Evolutionary conservation across 2,329 filamentous ascomycete species (phyloP), one percentile per base, ranked within the genome.

Genomic region (Achaetomium macrosporum): DNA sequence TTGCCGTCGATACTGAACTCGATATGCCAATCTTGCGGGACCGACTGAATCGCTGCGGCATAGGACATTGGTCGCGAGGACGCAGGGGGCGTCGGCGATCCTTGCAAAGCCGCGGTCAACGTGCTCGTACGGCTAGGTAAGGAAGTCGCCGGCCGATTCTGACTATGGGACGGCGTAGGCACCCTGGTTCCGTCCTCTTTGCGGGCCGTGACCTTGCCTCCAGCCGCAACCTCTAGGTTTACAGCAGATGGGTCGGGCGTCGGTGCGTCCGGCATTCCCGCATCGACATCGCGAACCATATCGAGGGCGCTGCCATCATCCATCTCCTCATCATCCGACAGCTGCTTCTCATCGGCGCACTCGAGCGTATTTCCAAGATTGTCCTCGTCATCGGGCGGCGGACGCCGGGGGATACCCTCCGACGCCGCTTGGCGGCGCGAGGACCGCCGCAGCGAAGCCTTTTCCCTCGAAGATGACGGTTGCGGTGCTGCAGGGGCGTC

Each of bases 1-100:
- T 90, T 90, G 49, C 81, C 87, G 58, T 95, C 87, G 46, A 97
- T 80, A 60, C 83, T 91, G 70, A 99, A 99, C 65, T 97, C 89
- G 56, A 99, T 90, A 64, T 99, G 92, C 93, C 93, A 99, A 65
- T 97, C 91, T 65, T 95, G 87, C 1, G 91, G 89, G 0, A 82
- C 76, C 13, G 88, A 76, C 61, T 91, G 88, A 48, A 95, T 81
- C 4, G 90, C 90, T 48, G 88, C 87, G 20, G 90, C 86, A 68
- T 96, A 96, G 0, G 90, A 90, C 69, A 89, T 82, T 2, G 85
- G 79, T 10, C 85, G 79, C 10, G 84, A 78, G 15, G 84, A 74
- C 0, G 81, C 66, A 1, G 76, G 71, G 19, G 77, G 72, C 2
- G 75, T 75, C 6, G 77, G 71, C 5, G 76, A 72, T 57, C 67